Evolutionary conservation across 192 early-diverging fungal genomes (phyloP), one percentile per base, ranked within the genome.

Genomic region (Coemansia sp.): DNA sequence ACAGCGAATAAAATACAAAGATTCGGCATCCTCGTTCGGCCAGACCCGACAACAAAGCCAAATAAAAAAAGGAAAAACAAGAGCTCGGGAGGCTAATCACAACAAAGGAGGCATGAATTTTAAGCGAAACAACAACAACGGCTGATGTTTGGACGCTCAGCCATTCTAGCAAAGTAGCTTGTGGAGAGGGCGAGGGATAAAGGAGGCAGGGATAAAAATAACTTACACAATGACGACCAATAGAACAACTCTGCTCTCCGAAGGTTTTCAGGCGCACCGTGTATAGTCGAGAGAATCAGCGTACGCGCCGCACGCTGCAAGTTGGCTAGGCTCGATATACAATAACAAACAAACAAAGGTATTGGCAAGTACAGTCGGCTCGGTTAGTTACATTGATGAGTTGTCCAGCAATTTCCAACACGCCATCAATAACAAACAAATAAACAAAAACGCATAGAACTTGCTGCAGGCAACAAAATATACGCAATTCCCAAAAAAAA

Each of bases 221-320:
- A 83, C 80, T 74, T 83, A 83, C 80, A 68, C 64, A 72, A 40
- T 40, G 75, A 78, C 41, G 75, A 69, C 80, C 80, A 83, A 50
- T 83, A 78, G 51, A 70, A 78, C 60, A 83, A 40, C 67, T 78
- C 81, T 31, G 76, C 70, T 45, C 81, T 62, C 35, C 75, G 63
- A 34, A 59, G 69, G 42, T 67, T 72, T 64, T 83, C 81, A 17
- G 75, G 60, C 39, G 70, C 73, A 11, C 81, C 66, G 37, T 75
- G 76, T 51, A 83, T 74, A 16, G 76, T 62, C 40, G 81, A 78
- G 37, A 83, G 64, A 64, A 83, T 46, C 50, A 83, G 64, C 21
- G 81, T 83, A 50, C 81, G 68, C 51, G 81, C 81, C 57, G 81
- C 81, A 9, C 76, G 75, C 64, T 83, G 81, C 65, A 83, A 56